Evolutionary conservation across 257 asterid genomes (phyloP).

Genomic region (Nicotiana paniculata): DNA sequence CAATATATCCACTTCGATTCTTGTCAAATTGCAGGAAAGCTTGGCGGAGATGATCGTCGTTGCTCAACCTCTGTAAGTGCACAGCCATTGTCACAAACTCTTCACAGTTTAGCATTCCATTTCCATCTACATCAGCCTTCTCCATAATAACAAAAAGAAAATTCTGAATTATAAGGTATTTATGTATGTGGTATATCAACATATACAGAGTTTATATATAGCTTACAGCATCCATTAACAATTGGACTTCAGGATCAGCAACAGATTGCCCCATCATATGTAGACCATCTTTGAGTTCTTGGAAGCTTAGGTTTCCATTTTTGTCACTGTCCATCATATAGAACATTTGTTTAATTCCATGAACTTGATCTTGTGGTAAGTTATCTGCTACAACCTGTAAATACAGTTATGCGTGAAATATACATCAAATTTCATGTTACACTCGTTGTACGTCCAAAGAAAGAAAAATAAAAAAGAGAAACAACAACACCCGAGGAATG

Average conservation of each 20-base stretch:
- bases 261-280: constrained; percentile 48
- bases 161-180: not conserved
- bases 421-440: not conserved
- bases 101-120: constrained; percentile 58
- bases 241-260: constrained; percentile 60
- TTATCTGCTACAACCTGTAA: constrained; percentile 69
- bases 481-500: not conserved
- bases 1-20: constrained; percentile 62
- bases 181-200: no score
- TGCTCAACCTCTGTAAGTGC: constrained; percentile 52
- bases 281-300: constrained; percentile 70
- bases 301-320: constrained; percentile 62
- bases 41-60: constrained; percentile 49
- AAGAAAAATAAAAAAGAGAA: not conserved
- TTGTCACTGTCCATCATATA: constrained; percentile 75
- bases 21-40: constrained; percentile 66
- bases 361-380: constrained; percentile 62
- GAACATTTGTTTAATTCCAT: constrained; percentile 55
- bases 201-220: no score
- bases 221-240: constrained; percentile 70
- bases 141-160: not conserved
- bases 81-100: constrained; percentile 75
- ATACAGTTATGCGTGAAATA: not conserved
- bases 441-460: not conserved
- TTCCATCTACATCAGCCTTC: constrained; percentile 69